Conservation (phyloP, 2,329 filamentous ascomycete species). For the Aureobasidium vineae region DNA sequence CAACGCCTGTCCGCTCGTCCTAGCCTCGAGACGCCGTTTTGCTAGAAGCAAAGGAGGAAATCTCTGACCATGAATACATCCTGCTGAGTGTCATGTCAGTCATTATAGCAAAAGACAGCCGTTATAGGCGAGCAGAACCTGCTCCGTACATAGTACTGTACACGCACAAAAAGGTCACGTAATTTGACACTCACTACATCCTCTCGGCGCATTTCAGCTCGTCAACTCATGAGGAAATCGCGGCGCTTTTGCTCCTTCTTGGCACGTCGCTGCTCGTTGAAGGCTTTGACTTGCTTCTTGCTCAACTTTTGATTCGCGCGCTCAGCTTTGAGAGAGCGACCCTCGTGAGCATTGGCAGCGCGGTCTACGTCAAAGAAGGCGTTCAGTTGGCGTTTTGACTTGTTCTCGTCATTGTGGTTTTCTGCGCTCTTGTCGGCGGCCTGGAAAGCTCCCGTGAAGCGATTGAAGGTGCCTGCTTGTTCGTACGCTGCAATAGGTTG, state of each 20-base stretch:
- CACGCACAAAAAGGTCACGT: constrained; percentile 24
- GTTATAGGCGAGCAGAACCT: constrained; percentile 15
- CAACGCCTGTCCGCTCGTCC: constrained; percentile 14
- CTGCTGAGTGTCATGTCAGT: constrained; percentile 26
- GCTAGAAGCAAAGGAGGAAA: constrained; percentile 22
- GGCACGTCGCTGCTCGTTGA: constrained; percentile 83
- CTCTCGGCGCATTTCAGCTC: constrained; percentile 11
- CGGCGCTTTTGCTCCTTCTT: constrained; percentile 93
- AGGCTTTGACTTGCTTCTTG: constrained; percentile 84
- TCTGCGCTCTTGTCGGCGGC: constrained; percentile 65
- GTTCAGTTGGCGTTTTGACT: constrained; percentile 83
- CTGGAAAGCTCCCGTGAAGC: constrained; percentile 85
- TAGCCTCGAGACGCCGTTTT: constrained; percentile 20
- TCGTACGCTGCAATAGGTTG: constrained; percentile 54
- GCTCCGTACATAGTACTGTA: constrained; percentile 24
- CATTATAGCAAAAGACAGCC: constrained; percentile 24
- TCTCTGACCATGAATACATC: constrained; percentile 6
- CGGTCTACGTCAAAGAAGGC: constrained; percentile 96
- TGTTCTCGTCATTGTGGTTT: constrained; percentile 81
- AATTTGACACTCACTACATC: constrained; percentile 26
- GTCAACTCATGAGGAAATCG: constrained; percentile 84
- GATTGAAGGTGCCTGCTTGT: constrained; percentile 78
- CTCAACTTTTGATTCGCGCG: constrained; percentile 77
- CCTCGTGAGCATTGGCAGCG: constrained; percentile 86
- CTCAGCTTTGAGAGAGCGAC: constrained; percentile 87